Percentiles rank a stretch among this genome's conserved stretches.
phyloP scores from a whole-genome alignment of 2,329 filamentous ascomycete species.

The Penicillium sp. region DNA sequence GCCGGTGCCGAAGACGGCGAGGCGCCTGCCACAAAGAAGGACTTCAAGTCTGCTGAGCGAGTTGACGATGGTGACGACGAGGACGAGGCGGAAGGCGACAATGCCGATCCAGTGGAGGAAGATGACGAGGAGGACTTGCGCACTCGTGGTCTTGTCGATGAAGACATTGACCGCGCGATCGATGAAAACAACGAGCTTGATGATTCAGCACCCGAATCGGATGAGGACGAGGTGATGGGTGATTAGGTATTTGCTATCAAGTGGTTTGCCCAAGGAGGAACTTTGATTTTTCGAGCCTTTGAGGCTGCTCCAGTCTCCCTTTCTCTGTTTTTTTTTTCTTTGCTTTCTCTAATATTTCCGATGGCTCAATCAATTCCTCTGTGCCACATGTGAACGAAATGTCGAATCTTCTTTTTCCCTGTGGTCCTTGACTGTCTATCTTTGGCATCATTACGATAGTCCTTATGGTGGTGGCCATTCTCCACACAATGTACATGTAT shows the following conservation, averaged over 20 bases:
- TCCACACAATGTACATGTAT: not conserved
- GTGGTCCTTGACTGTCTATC: not conserved
- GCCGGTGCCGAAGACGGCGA: slow-evolving; percentile 20
- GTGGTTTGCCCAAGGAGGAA: not conserved
- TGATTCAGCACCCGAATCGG: slow-evolving; percentile 34
- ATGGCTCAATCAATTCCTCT: slow-evolving; percentile 20
- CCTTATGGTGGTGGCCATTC: not conserved
- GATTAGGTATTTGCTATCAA: slow-evolving; percentile 33
- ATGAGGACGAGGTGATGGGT: slow-evolving; percentile 50
- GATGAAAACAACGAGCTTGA: slow-evolving; percentile 36
- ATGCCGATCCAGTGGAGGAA: slow-evolving; percentile 37
- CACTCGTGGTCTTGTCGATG: slow-evolving; percentile 41
- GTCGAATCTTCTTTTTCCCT: not conserved
- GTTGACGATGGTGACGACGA: slow-evolving; percentile 45
- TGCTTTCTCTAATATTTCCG: slow-evolving; percentile 4
- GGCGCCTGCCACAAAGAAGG: slow-evolving; percentile 26
- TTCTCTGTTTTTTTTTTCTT: slow-evolving; percentile 12
- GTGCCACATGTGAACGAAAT: not conserved
- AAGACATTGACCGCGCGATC: slow-evolving; percentile 43
- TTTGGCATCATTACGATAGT: not conserved
- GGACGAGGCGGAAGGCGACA: slow-evolving; percentile 41
- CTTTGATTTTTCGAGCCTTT: slow-evolving; percentile 26
- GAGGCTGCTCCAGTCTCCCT: slow-evolving; percentile 12
- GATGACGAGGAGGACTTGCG: slow-evolving; percentile 50
- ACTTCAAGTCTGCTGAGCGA: slow-evolving; percentile 46